A percentile compares a stretch with the other conserved stretches of the same genome.
These are phyloP conservation scores for Melastoma malabathricum DNA, from an alignment of 345 rosid species.

Conservation along the genomic window DNA sequence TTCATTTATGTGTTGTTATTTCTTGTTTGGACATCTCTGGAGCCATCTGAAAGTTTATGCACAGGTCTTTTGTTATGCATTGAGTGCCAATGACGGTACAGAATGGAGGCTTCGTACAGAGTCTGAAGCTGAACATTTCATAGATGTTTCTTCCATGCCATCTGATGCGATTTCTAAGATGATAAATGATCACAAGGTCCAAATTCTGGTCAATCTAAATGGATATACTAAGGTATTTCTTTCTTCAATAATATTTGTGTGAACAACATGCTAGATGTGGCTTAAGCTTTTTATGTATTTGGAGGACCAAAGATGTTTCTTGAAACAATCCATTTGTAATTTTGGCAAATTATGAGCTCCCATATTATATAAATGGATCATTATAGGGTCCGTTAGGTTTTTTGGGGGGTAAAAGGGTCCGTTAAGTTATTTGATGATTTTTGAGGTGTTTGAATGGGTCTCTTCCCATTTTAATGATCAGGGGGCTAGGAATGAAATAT, in stretches of 20 bases:
- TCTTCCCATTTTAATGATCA: conserved; percentile 13
- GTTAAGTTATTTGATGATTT: neutral
- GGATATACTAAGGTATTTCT: conserved; percentile 81
- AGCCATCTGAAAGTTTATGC: conserved; percentile 1
- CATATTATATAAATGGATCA: no score
- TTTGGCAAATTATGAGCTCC: no score
- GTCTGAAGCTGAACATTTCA: conserved; percentile 84
- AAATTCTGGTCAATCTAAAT: conserved; percentile 81
- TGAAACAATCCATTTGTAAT: no score
- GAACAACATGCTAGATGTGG: no score
- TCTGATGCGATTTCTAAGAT: conserved; percentile 77
- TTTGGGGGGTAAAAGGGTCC: no score
- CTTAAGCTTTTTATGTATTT: no score
- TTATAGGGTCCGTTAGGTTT: no score
- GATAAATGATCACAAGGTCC: conserved; percentile 77
- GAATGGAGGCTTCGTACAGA: conserved; percentile 94
- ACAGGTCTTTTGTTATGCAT: conserved; percentile 91
- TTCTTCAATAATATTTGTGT: no score
- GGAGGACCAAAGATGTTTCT: no score
- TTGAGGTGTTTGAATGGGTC: neutral
- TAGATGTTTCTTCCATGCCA: conserved; percentile 80
- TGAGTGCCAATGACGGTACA: conserved; percentile 89
- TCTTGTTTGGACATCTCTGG: neutral
- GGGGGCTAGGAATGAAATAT: conserved; percentile 98
- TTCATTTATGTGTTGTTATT: neutral